Evolutionary conservation across 768 basidiomycete species (phyloP), one percentile per base, ranked within the genome.

Genomic region (Tricholoma terreum): DNA sequence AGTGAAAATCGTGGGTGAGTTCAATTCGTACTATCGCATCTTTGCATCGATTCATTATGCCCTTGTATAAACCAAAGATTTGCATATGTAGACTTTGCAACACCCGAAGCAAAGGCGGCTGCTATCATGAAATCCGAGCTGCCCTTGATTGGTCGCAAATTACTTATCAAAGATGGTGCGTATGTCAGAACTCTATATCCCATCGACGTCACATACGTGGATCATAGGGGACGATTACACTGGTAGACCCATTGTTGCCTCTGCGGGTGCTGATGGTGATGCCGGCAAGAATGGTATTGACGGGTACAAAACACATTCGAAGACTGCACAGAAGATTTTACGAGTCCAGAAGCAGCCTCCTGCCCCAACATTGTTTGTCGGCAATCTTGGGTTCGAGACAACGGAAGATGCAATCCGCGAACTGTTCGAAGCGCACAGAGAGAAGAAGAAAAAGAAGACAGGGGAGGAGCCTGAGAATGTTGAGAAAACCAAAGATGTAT

Each of bases 51-150:
- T 52, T 56, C 22, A 59, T 24, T 55, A 3, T 52, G 14, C 49
- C 12, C 27, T n/a, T 48, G 22, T 17, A 30, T 17, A 35, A 31
- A 40, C 9, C 50, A 15, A 57, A 98, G 96, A 36, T 99, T 94
- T 71, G 97, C 97, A 35, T 98, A 98, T 75, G 90, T 98, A 57
- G 96, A 98, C 73, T 97, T 98, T 69, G 80, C 84, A 2, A 87
- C 87, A 1, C 73, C 81, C 0, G 91, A 94, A 31, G 85, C 83
- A 11, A 91, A 96, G 67, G 67, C 65, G 3, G 74, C 80, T 42
- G 96, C 94, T 30, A 89, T 98, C 59, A 77, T 84, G 3, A 75
- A 89, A 42, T 92, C 93, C 4, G 97, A 99, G 70, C 78, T 84
- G 33, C 83, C 83, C 54, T 76, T 98, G 12, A 82, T 95, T 27